Percentiles rank a stretch among this genome's conserved stretches.
Evolutionary conservation across 495 filamentous ascomycete genomes (phyloP).

Genomic region (Amphirosellinia nigrospora): DNA sequence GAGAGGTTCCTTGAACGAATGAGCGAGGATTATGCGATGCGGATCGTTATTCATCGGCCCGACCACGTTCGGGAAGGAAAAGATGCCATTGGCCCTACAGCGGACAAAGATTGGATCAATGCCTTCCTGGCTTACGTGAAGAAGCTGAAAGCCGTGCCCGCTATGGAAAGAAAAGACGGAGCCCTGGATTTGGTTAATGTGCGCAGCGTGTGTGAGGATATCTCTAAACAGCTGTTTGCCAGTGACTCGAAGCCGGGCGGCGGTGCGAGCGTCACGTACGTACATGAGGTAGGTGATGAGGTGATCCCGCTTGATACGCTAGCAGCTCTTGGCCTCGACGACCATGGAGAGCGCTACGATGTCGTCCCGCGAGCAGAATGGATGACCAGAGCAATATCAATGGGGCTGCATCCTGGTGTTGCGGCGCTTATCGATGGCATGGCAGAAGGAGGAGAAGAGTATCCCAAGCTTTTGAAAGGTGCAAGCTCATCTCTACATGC

Average conservation of each 20-base stretch:
- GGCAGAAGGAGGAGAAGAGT: neutral
- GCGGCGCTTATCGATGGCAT: constrained; percentile 7
- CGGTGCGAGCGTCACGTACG: constrained; percentile 10
- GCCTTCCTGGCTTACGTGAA: constrained; percentile 27
- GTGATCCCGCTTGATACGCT: constrained; percentile 25
- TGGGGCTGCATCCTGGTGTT: constrained; percentile 13
- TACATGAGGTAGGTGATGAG: constrained; percentile 18
- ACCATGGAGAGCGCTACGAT: neutral
- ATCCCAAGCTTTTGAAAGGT: constrained; percentile 14
- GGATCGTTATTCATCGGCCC: constrained; percentile 34
- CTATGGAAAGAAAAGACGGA: constrained; percentile 18
- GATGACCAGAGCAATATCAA: neutral
- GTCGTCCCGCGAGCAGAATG: constrained; percentile 3
- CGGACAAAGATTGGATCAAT: constrained; percentile 36
- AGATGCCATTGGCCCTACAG: constrained; percentile 12
- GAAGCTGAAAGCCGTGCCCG: constrained; percentile 25
- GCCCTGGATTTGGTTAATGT: constrained; percentile 32
- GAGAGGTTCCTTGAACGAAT: constrained; percentile 30
- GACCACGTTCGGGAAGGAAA: constrained; percentile 32
- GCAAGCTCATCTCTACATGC: neutral
- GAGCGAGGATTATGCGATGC: neutral
- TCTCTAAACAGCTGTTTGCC: neutral
- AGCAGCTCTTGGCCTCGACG: neutral
- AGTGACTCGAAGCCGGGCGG: neutral
- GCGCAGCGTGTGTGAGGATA: constrained; percentile 15